Conservation (phyloP, 305 asterid genomes). For the Solanum hybrid region DNA sequence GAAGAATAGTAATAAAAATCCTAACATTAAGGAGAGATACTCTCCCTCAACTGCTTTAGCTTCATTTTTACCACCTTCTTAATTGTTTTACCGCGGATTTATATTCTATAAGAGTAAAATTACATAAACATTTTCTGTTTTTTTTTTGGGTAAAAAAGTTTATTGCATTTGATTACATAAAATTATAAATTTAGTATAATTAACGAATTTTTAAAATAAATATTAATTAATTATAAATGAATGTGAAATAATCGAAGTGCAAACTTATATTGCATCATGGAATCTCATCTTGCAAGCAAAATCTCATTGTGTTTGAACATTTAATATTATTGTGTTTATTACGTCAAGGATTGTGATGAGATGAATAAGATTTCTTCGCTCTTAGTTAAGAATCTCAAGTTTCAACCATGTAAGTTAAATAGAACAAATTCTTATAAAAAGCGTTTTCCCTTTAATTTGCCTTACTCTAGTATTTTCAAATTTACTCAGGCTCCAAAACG, state of each 20-base stretch:
- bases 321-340: neutral
- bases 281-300: neutral
- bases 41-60: too few relatives aligned
- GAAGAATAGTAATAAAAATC: neutral
- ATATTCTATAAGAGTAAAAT: neutral
- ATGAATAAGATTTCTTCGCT: neutral
- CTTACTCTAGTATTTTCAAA: neutral
- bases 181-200: neutral
- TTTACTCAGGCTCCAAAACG: neutral
- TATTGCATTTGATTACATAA: neutral
- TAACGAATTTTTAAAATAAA: neutral
- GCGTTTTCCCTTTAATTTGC: neutral
- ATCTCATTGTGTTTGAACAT: neutral
- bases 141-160: too few relatives aligned
- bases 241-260: neutral
- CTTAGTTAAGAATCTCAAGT: neutral
- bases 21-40: too few relatives aligned
- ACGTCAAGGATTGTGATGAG: neutral
- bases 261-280: neutral
- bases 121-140: neutral
- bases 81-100: too few relatives aligned
- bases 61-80: neutral
- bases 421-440: neutral
- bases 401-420: neutral
- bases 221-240: neutral